Base-by-base conservation (phyloP, 2,329 filamentous ascomycete genomes). In the Phialophora expanda region DNA sequence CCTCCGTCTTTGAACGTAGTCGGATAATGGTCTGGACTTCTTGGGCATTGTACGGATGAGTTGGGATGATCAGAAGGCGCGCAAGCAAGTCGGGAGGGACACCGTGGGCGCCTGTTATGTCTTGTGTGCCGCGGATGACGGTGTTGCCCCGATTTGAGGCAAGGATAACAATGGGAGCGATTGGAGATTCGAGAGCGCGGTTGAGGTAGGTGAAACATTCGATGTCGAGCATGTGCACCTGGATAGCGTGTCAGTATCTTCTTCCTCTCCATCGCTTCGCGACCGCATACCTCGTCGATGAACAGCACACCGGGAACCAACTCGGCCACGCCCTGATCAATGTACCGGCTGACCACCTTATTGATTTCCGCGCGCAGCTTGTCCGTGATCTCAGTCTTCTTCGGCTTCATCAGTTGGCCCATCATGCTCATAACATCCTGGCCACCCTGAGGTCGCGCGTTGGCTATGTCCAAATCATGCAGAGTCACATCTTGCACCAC, bases 351-450 rank as follows among this genome's bases (percentile, higher is more conserved):
- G 72, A 99, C 95, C 32, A 99, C 94, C 83, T 98, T 98, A 87
- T 99, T 97, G 83, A 99, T 98, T 82, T 99, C 95, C 63, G 87
- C 84, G 67, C 95, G 88, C 75, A 99, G 83, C 83, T 99, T 99
- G 80, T 99, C 95, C 32, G 95, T 99, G 75, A 99, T 98, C 79
- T 99, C 95, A 5, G 95, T 99, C 89, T 97, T 97, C 84, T 96
- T 96, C 68, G 95, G 95, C 86, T 98, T 98, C 93, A 98, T 97
- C 75, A 99, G 82, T 80, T 99, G 95, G 74, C 95, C 95, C 94
- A 99, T 98, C 95, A 99, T 98, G 83, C 93, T 97, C 93, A 99
- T 98, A 72, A 99, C 96, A 78, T 99, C 95, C 83, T 99, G 95
- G 53, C 95, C 95, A 61, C 95, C 95, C 82, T 98, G 93, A 4